Conservation (phyloP, 345 rosid genomes). For the Pugionium dolabratum region DNA sequence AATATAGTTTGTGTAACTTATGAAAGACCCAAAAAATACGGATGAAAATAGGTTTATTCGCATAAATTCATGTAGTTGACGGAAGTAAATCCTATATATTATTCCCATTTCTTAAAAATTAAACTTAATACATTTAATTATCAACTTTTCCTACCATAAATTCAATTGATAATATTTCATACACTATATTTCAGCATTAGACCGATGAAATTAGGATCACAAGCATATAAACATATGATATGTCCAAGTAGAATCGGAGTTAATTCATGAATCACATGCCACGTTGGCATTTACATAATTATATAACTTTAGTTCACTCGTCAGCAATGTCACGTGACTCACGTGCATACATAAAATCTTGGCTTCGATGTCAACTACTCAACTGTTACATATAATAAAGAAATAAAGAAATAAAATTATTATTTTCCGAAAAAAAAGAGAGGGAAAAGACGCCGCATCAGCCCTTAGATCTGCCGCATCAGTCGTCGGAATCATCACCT, state of each 20-base stretch:
- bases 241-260: no score
- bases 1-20: no score
- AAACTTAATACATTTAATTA: no score
- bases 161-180: no score
- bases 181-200: not conserved
- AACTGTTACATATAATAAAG: constrained; percentile 21
- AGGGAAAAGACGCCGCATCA: constrained; percentile 30
- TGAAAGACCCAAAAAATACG: no score
- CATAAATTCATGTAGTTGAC: no score
- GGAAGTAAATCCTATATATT: no score
- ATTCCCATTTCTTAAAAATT: not conserved
- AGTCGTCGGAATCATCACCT: constrained; percentile 55
- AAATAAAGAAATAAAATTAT: constrained; percentile 3
- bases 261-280: not conserved
- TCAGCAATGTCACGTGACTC: constrained; percentile 27
- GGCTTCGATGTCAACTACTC: not conserved
- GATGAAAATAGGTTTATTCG: no score
- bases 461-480: constrained; percentile 19
- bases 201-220: no score
- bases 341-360: constrained; percentile 20
- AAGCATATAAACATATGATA: no score
- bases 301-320: not conserved
- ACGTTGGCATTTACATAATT: not conserved
- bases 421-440: not conserved
- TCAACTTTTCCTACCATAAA: not conserved